Base-by-base conservation (phyloP, 106 monocot genomes). In the Dendrobium huoshanense region DNA sequence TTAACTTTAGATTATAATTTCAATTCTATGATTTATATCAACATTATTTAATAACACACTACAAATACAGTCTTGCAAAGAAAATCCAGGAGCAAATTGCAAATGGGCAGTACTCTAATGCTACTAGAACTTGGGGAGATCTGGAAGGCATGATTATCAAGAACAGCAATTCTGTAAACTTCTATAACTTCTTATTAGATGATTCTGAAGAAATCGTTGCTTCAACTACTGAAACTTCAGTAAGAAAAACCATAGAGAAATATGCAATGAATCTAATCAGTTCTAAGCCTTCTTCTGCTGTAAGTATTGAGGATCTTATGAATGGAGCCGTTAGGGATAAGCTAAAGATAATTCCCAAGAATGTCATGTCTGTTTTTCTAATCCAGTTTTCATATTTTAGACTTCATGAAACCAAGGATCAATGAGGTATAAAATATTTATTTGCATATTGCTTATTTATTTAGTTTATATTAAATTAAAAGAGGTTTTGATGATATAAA, bases 351-450 rank as follows among this genome's bases (percentile, higher is more conserved):
- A 90, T 95, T 67, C 95, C 90, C 20, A 87, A 86, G 40, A 81
- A 87, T 78, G 82, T 95, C 7, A 88, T 80, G 92, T 95, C 67
- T 2, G 29, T 33, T 73, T 73, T 51, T 51, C 3, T 24, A 67
- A 67, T 24, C 29, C 13, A n/a, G 27, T 25, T 67, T 29, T n/a
- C 7, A 24, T n/a, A n/a, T n/a, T n/a, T n/a, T n/a, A n/a, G 92
- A 92, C 76, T 92, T 95, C 79, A 95, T 95, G 95, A 95, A 85
- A 70, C 95, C 95, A 19, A 90, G 88, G 41, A 95, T 95, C 75
- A 55, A 76, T 58, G 92, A 95, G 94, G 93, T 88, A 75, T 10
- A 45, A 42, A 75, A 76, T 9, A 1, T 68, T 20, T 31, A 37
- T 37, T 37, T 37, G 9, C 31, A 73, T 37, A 37, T 51, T 4